These are phyloP conservation scores for Arthromyces matolae DNA, from an alignment of 768 basidiomycete species.

Conservation along the genomic window DNA sequence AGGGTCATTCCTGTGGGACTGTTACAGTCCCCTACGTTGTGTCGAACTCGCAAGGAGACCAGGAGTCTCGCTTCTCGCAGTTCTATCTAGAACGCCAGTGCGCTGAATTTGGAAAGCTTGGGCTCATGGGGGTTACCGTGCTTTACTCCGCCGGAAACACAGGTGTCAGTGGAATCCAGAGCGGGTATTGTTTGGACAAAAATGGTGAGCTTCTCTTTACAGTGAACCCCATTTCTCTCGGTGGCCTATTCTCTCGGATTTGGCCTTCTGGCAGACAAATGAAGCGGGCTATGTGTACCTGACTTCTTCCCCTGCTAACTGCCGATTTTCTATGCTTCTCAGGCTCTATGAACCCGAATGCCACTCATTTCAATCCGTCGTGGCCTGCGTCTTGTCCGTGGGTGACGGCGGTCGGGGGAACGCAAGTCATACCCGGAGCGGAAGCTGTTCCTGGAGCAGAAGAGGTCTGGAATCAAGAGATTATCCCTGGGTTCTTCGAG, in stretches of 20 bases:
- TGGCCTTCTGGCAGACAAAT: background rate
- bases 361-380: slow-evolving; percentile 40
- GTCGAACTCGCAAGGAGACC: slow-evolving; percentile 36
- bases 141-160: slow-evolving; percentile 38
- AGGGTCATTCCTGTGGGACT: slow-evolving; percentile 35
- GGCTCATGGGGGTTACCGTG: slow-evolving; percentile 45
- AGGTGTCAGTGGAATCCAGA: slow-evolving; percentile 35
- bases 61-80: slow-evolving; percentile 33
- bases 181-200: slow-evolving; percentile 34
- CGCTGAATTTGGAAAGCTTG: slow-evolving; percentile 46
- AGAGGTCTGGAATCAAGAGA: slow-evolving; percentile 28
- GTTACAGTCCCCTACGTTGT: slow-evolving; percentile 38
- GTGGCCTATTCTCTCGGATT: slow-evolving; percentile 1
- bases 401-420: slow-evolving; percentile 44
- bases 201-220: slow-evolving; percentile 23
- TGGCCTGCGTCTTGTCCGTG: slow-evolving; percentile 45
- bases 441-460: slow-evolving; percentile 26
- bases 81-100: slow-evolving; percentile 41
- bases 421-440: slow-evolving; percentile 34
- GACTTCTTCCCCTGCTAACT: background rate
- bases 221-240: background rate
- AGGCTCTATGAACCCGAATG: slow-evolving; percentile 32
- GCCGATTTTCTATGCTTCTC: background rate
- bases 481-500: slow-evolving; percentile 30
- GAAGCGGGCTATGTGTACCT: background rate